Evolutionary conservation across 345 rosid species (phyloP), one percentile per base, ranked within the genome.

Genomic region (Melaleuca quinquenervia): DNA sequence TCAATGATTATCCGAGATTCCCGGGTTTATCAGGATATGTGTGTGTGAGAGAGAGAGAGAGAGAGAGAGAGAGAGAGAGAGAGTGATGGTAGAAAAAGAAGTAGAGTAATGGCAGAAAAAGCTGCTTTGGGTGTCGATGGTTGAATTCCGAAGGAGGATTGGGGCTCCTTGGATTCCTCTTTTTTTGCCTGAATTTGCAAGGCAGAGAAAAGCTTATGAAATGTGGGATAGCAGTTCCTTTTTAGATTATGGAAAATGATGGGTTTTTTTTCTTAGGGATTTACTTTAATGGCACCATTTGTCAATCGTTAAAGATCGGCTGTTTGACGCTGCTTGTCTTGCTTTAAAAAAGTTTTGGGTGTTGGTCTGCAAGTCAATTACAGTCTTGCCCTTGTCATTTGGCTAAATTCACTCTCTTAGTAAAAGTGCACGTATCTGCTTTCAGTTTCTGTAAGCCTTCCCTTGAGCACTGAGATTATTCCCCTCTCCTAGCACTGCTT

Each of bases 1-100:
- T 53, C n/a, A 52, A 82, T 82, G 53, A 82, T 82, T 51, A 52
- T 36, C 84, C 84, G 84, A 82, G 84, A 82, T 82, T 82, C 84
- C 84, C 84, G 84, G 84, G 84, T 82, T 82, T 29, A 16, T 82
- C 56, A 41, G 56, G 16, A 82, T 82, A 50, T 1, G 24, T 6
- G 5, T 51, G 44, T 49, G 54, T 50, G 26, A 76, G 82, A 36
- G 18, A 48, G 5, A 82, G 44, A 82, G 54, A 82, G 26, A 76
- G 82, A 36, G 18, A 48, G 82, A 76, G 48, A 52, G 76, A 53
- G 76, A 58, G 36, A 26, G 64, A 11, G 74, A 60, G 70, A 60
- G 44, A 29, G 44, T 3, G 27, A 56, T 27, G 62, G 62, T 56
- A 56, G 62, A n/a, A 56, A 55, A 55, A 24, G 60, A 55, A 27